A percentile compares a stretch with the other conserved stretches of the same genome.
Conservation (phyloP, 106 monocot genomes). For the Narthecium ossifragum region DNA sequence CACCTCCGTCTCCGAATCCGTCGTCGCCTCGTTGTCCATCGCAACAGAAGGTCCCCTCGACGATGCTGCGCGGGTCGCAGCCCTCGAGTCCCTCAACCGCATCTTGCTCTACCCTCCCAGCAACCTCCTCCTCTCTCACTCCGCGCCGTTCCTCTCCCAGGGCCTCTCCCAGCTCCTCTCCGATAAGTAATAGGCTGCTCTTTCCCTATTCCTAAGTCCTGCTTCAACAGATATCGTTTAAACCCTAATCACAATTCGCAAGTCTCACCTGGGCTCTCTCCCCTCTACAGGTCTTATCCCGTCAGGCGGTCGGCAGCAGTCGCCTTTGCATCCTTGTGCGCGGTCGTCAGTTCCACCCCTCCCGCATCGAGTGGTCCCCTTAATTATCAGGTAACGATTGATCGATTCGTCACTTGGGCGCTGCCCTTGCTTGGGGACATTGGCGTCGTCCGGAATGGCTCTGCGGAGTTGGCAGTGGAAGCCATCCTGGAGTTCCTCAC, state of each 20-base stretch:
- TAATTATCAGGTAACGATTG: constrained; percentile 20
- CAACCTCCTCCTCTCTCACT: constrained; percentile 51
- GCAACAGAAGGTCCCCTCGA: constrained; percentile 11
- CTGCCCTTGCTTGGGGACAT: constrained; percentile 54
- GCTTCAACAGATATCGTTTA: no score
- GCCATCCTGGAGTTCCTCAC: constrained; percentile 64
- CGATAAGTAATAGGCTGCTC: constrained; percentile 88
- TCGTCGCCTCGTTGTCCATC: constrained; percentile 8
- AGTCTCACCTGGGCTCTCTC: background rate
- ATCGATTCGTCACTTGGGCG: constrained; percentile 69
- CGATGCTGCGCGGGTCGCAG: constrained; percentile 50
- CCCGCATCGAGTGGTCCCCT: constrained; percentile 24
- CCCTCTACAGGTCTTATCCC: constrained; percentile 48
- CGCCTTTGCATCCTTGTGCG: constrained; percentile 64
- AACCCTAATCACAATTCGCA: no score
- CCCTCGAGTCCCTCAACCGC: constrained; percentile 69
- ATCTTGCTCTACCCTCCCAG: constrained; percentile 65
- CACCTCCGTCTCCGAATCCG: background rate
- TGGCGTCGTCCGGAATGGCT: constrained; percentile 17
- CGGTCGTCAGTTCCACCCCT: constrained; percentile 35
- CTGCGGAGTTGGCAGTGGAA: constrained; percentile 46
- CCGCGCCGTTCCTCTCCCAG: constrained; percentile 72
- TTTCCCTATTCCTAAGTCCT: no score
- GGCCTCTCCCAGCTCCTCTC: constrained; percentile 73
- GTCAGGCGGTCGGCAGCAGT: constrained; percentile 68